Percentiles rank a stretch among this genome's conserved stretches.
phyloP scores from a whole-genome alignment of 176 grass and related monocot genomes.

The Juncus inflexus region DNA sequence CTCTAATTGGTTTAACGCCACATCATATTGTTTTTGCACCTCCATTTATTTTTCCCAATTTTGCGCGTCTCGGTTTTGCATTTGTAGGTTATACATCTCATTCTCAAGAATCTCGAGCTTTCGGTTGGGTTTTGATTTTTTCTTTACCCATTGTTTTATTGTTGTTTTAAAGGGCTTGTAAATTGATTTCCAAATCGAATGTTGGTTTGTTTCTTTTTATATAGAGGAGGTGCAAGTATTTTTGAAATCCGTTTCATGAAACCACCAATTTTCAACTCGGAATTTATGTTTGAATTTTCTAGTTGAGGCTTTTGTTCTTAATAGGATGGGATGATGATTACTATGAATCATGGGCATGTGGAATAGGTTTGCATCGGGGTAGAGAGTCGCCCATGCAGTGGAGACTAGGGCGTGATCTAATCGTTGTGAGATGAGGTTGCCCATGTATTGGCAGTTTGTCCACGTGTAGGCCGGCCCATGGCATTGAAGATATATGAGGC shows the following conservation, averaged over 20 bases:
- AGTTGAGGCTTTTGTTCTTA: too few species aligned
- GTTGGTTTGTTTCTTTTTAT: too few species aligned
- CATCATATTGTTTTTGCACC: not conserved
- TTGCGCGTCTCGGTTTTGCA: not conserved
- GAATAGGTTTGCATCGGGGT: too few species aligned
- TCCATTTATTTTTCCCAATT: not conserved
- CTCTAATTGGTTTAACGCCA: constrained; percentile 16
- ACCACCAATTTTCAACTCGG: too few species aligned
- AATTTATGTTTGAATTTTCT: too few species aligned
- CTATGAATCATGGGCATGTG: too few species aligned
- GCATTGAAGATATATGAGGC: not conserved
- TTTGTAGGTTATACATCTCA: not conserved
- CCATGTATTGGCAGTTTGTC: not conserved
- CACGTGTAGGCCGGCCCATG: not conserved
- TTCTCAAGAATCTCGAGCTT: not conserved
- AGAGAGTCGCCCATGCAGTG: not conserved
- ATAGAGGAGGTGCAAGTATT: too few species aligned
- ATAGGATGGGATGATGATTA: too few species aligned
- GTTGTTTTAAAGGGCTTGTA: not conserved
- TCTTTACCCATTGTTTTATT: not conserved
- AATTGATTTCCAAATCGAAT: not conserved
- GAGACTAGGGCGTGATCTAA: not conserved
- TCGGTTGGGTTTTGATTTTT: not conserved
- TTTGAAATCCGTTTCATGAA: too few species aligned
- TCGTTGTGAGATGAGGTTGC: not conserved